Percentiles rank a stretch among this genome's conserved stretches.
Evolutionary conservation across 371 early-diverging fungal species (phyloP).

Genomic region (Quaeritorhiza haematococci): DNA sequence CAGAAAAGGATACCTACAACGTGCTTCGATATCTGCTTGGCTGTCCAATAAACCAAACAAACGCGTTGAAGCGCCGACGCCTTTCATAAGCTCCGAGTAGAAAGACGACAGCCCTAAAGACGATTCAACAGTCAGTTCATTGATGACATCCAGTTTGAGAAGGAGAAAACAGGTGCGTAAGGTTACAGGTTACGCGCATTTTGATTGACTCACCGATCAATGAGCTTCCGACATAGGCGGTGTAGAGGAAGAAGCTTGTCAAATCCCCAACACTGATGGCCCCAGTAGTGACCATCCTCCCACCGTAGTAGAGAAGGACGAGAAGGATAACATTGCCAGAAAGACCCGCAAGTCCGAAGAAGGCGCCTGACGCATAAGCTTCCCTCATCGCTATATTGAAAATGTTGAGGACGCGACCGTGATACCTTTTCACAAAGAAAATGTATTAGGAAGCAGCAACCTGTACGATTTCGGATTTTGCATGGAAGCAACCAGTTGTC

Average conservation of each 20-base stretch:
- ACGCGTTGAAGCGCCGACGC: constrained; percentile 69
- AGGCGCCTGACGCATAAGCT: constrained; percentile 64
- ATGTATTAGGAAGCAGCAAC: too few species aligned
- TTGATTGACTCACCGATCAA: constrained; percentile 42
- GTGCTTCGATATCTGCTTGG: constrained; percentile 43
- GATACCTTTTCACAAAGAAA: constrained; percentile 45
- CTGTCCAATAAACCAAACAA: constrained; percentile 65
- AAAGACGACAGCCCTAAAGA: constrained; percentile 60
- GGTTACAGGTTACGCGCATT: background rate
- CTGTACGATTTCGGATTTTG: constrained; percentile 11
- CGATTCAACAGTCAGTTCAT: too few species aligned
- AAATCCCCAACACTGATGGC: constrained; percentile 72
- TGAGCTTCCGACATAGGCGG: constrained; percentile 68
- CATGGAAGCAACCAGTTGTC: too few species aligned
- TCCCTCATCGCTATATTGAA: constrained; percentile 61
- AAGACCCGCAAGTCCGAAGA: constrained; percentile 71
- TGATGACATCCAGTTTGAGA: too few species aligned
- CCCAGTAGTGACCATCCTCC: constrained; percentile 64
- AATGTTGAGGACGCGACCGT: constrained; percentile 47
- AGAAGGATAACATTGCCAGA: constrained; percentile 68
- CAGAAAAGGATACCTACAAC: constrained; percentile 16
- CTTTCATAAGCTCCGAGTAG: constrained; percentile 80
- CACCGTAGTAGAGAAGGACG: constrained; percentile 73
- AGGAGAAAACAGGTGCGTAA: background rate
- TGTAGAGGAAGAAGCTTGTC: constrained; percentile 69